These are phyloP conservation scores for Wickerhamiella kurtzmanii DNA, from an alignment of 805 yeast genomes.

Conservation along the genomic window DNA sequence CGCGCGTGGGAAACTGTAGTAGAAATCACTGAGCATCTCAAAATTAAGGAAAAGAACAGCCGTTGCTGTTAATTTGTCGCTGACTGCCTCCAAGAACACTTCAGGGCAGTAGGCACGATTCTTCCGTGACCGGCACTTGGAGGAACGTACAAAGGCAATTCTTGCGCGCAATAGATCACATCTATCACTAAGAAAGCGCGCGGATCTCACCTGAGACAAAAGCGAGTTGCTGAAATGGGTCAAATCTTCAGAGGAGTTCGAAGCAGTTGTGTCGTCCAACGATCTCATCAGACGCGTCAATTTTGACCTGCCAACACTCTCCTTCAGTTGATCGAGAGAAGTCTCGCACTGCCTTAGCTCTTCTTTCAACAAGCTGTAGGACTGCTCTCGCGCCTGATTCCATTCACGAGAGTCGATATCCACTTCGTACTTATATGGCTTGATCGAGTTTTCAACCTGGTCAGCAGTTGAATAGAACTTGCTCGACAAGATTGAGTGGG, in stretches of 20 bases:
- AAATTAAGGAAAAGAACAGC: conserved; percentile 88
- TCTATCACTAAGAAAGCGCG: conserved; percentile 65
- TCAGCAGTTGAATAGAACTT: conserved; percentile 88
- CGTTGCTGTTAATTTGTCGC: conserved; percentile 82
- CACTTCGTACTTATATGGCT: conserved; percentile 94
- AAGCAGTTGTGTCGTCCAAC: conserved; percentile 37
- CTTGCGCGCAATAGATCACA: conserved; percentile 58
- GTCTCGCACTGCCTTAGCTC: conserved; percentile 72
- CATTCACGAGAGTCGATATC: conserved; percentile 95
- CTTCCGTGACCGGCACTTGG: conserved; percentile 62
- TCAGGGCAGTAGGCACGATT: conserved; percentile 91
- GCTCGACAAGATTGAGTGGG: conserved; percentile 58
- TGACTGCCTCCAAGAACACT: conserved; percentile 79
- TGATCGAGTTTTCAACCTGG: conserved; percentile 95
- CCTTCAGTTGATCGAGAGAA: conserved; percentile 44
- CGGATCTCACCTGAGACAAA: conserved; percentile 69
- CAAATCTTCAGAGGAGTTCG: conserved; percentile 26
- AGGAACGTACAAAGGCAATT: conserved; percentile 57
- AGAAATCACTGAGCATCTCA: conserved; percentile 85
- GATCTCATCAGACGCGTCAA: conserved; percentile 71
- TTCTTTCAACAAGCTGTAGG: conserved; percentile 60
- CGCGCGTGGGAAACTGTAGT: conserved; percentile 91
- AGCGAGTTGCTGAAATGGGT: conserved; percentile 53
- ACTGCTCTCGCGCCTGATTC: conserved; percentile 66
- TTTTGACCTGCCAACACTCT: conserved; percentile 71